Base-by-base conservation (phyloP, 768 basidiomycete genomes). In the Hericium rajendrae region DNA sequence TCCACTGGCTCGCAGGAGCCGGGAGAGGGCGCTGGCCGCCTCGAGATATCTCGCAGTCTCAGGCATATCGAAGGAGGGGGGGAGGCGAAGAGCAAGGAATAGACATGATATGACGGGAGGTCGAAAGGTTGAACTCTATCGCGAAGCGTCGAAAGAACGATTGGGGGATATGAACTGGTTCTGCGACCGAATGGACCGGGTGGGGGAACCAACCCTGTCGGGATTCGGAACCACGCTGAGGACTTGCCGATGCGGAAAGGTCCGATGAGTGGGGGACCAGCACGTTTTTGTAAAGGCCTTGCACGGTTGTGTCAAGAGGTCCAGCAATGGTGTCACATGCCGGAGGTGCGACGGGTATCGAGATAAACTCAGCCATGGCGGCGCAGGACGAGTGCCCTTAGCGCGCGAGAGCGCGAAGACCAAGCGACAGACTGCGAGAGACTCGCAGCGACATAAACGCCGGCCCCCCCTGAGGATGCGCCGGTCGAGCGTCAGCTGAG, bases 31-130 rank as follows among this genome's bases (percentile, higher is more conserved):
- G 51, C 74, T 71, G 40, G 91, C 89, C 38, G 90, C 89, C 69
- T 89, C 84, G 66, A 91, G 71, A 62, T 91, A 81, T 69, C 89
- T 78, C 65, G 76, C 74, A 54, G 85, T 86, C 64, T 90, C 85
- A 66, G 82, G 78, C 85, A 88, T 88, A 61, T 63, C 70, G 54
- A 54, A 54, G 59, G 59, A 60, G 58, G 64, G 63, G 57, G 63
- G 68, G 43, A 64, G 66, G 66, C 70, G 74, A 71, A 74, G 69
- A 69, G 62, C 68, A 65, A 26, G 49, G 9, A 22, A 74, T 71
- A 73, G 70, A 57, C 80, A 86, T 84, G 77, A 73, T 80, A 80
- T 74, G 74, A 57, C 53, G 50, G 60, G 38, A 62, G 55, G 49
- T 52, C 38, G 48, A 56, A 54, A 54, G 60, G 48, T 57, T 55